A percentile compares a stretch with the other conserved stretches of the same genome.
These are phyloP conservation scores for Chlamydomonas sphaeroides DNA, from an alignment of 139 green algal genomes.

Conservation along the genomic window DNA sequence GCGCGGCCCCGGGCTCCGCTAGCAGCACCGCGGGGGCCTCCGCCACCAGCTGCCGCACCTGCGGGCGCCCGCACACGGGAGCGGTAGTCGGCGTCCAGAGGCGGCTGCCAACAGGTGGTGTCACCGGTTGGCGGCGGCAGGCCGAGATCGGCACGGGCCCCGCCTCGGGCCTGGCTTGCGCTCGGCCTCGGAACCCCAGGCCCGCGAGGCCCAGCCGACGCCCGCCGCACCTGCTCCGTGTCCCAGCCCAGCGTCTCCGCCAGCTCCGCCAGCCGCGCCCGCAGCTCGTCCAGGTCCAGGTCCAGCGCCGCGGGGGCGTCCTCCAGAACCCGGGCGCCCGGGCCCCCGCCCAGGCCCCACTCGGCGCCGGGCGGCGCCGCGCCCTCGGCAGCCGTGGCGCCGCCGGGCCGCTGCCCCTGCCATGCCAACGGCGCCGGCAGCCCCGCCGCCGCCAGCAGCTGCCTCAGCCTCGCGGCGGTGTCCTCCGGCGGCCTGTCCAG, in stretches of 20 bases:
- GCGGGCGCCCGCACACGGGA: too few relatives aligned
- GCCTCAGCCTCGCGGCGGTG: neutral
- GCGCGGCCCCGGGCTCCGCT: neutral
- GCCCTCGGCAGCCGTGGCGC: neutral
- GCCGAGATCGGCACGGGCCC: too few relatives aligned
- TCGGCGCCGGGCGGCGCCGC: too few relatives aligned
- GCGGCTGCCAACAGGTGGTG: too few relatives aligned
- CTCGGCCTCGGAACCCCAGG: too few relatives aligned
- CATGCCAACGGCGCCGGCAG: constrained; percentile 7
- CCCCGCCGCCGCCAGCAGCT: constrained; percentile 13
- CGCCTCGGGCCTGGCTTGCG: too few relatives aligned
- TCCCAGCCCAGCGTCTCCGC: neutral
- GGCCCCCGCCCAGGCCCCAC: too few relatives aligned
- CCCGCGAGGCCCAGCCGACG: too few relatives aligned
- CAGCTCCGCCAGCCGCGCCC: constrained; percentile 14
- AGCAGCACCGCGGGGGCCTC: neutral
- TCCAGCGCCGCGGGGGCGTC: constrained; percentile 17
- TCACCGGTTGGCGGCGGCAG: too few relatives aligned
- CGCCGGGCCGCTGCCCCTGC: neutral
- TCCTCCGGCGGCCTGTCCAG: constrained; percentile 17
- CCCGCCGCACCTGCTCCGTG: neutral
- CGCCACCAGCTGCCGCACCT: constrained; percentile 15
- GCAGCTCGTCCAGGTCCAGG: constrained; percentile 23
- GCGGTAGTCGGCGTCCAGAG: too few relatives aligned
- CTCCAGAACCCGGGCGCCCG: neutral